A percentile compares a stretch with the other conserved stretches of the same genome.
Evolutionary conservation across 768 basidiomycete species (phyloP).

Genomic region (Boletus rufocinnamomeus): DNA sequence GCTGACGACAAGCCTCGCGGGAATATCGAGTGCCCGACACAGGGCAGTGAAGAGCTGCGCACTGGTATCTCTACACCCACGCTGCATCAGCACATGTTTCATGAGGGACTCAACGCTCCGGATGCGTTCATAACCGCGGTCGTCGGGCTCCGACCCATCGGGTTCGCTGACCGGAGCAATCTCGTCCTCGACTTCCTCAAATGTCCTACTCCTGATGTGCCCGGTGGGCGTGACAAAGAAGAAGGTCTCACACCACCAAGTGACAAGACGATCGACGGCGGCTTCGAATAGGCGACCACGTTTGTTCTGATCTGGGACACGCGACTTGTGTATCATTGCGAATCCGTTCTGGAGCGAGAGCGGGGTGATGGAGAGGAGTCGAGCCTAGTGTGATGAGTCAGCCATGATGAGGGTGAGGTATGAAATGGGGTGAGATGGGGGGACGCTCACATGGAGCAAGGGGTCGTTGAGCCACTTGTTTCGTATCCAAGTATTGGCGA

Average conservation of each 20-base stretch:
- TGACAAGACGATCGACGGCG: constrained; percentile 68
- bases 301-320: constrained; percentile 74
- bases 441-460: constrained; percentile 70
- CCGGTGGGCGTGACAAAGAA: constrained; percentile 63
- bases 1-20: constrained; percentile 84
- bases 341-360: constrained; percentile 80
- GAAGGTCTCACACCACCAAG: constrained; percentile 84
- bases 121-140: constrained; percentile 62
- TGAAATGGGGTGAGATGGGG: background rate
- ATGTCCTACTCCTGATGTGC: constrained; percentile 75
- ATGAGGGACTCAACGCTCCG: constrained; percentile 83
- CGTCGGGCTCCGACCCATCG: constrained; percentile 43
- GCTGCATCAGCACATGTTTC: constrained; percentile 85
- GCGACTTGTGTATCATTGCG: constrained; percentile 75
- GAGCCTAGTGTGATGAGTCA: constrained; percentile 55
- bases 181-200: constrained; percentile 64
- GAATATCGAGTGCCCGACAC: constrained; percentile 83
- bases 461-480: constrained; percentile 85
- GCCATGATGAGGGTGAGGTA: background rate
- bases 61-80: constrained; percentile 81
- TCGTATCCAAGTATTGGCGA: constrained; percentile 71
- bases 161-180: constrained; percentile 30
- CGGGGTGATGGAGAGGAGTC: constrained; percentile 85
- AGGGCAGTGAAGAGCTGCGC: constrained; percentile 91
- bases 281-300: constrained; percentile 89